Percentiles rank a stretch among this genome's conserved stretches.
phyloP scores from a whole-genome alignment of 306 rosid genomes.

The Malus orientalis region DNA sequence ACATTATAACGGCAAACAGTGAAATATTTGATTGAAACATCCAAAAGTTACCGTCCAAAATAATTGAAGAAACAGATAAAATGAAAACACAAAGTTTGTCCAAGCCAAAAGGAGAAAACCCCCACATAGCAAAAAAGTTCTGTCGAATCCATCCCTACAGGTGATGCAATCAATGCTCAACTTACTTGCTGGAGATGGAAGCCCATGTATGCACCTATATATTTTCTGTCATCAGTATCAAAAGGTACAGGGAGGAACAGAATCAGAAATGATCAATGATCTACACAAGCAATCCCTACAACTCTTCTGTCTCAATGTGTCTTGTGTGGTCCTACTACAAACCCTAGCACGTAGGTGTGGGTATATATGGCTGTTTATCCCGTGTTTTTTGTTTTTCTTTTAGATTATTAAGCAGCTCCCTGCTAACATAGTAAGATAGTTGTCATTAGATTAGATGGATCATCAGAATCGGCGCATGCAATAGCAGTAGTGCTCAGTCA shows the following conservation, averaged over 20 bases:
- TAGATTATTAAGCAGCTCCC: not conserved
- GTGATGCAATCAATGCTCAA: conserved; percentile 15
- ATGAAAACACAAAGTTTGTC: not conserved
- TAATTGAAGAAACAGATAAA: not conserved
- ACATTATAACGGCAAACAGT: not conserved
- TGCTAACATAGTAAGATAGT: not conserved
- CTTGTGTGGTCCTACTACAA: not conserved
- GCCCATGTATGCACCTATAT: not conserved
- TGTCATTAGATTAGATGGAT: not conserved
- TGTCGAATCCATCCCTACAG: not conserved
- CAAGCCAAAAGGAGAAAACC: conserved; percentile 2
- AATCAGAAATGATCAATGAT: conserved; percentile 22
- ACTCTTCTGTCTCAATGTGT: conserved; percentile 14
- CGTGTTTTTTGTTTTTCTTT: not conserved
- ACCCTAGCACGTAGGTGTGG: conserved; percentile 8
- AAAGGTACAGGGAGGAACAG: not conserved
- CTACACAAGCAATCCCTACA: conserved; percentile 19
- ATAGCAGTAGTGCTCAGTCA: not conserved
- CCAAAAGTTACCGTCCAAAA: not conserved
- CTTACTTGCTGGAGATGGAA: conserved; percentile 9
- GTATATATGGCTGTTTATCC: not conserved
- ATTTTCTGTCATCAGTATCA: not conserved
- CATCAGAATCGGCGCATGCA: not conserved
- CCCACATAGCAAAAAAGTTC: not conserved
- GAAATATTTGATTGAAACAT: not conserved